These are phyloP conservation scores for Zygosaccharomyces gambellarensis DNA, from an alignment of 805 yeast genomes.

Conservation along the genomic window DNA sequence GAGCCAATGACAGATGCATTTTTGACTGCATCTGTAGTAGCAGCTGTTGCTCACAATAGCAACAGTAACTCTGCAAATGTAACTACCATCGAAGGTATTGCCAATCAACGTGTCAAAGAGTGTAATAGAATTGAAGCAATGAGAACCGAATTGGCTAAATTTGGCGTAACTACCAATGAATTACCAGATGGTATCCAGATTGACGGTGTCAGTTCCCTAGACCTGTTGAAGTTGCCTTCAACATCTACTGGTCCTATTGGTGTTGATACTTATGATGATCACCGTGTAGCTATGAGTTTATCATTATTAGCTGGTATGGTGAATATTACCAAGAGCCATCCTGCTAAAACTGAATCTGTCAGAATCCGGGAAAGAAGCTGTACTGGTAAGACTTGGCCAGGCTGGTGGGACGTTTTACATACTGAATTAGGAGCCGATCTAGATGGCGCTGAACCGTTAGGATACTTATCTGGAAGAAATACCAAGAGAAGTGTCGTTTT, in stretches of 20 bases:
- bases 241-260: conserved; percentile 43
- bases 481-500: conserved; percentile 52
- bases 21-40: conserved; percentile 92
- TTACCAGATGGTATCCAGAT: conserved; percentile 90
- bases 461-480: conserved; percentile 3
- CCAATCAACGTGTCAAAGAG: conserved; percentile 96
- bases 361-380: conserved; percentile 81
- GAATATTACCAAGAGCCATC: conserved; percentile 14
- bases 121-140: conserved; percentile 95
- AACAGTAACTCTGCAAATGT: conserved; percentile 38
- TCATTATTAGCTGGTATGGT: conserved; percentile 78
- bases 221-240: conserved; percentile 52
- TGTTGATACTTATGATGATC: conserved; percentile 83
- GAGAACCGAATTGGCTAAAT: conserved; percentile 82
- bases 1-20: conserved; percentile 99
- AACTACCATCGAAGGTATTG: conserved; percentile 89
- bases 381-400: conserved; percentile 99
- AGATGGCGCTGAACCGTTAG: conserved; percentile 63
- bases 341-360: conserved; percentile 42
- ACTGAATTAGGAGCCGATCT: conserved; percentile 57
- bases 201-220: conserved; percentile 54
- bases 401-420: conserved; percentile 96
- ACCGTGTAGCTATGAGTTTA: conserved; percentile 97
- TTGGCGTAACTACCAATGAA: conserved; percentile 82
- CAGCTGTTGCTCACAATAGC: conserved; percentile 74